Conservation (phyloP, 441 rosid species). For the Populus tomentosa region DNA sequence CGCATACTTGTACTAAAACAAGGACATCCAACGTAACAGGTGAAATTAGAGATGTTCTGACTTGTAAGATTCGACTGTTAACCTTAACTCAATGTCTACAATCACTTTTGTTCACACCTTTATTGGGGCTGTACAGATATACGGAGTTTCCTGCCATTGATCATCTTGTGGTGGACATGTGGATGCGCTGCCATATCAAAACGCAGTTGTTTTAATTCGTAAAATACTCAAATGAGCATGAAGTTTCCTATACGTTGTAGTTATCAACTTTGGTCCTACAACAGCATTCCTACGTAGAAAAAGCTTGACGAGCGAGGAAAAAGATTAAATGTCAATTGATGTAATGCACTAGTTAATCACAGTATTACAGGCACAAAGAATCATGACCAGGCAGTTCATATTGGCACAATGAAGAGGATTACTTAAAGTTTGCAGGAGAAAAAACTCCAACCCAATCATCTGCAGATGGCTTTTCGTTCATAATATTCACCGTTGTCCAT, state of each 20-base stretch:
- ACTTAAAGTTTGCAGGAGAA: conserved; percentile 76
- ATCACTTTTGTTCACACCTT: conserved; percentile 43
- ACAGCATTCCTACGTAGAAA: background rate
- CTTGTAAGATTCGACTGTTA: background rate
- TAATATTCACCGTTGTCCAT: conserved; percentile 49
- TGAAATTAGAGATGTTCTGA: background rate
- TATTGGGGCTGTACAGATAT: conserved; percentile 76
- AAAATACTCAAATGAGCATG: background rate
- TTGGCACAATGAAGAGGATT: conserved; percentile 13
- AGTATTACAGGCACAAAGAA: background rate
- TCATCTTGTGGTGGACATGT: conserved; percentile 50
- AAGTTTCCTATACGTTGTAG: background rate
- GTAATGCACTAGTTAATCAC: background rate
- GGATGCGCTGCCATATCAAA: conserved; percentile 39
- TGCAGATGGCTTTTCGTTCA: conserved; percentile 30
- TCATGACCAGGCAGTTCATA: conserved; percentile 1
- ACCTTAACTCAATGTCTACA: background rate
- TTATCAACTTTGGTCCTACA: background rate
- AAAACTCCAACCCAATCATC: conserved; percentile 81
- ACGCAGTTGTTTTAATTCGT: background rate
- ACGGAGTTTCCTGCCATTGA: conserved; percentile 51
- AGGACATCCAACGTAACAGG: conserved; percentile 3
- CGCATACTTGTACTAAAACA: conserved; percentile 62
- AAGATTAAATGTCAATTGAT: background rate
- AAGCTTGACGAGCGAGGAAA: background rate